Percentiles rank a stretch among this genome's conserved stretches.
Conservation (phyloP, 2,329 filamentous ascomycete species). For the Aulographum hederae region DNA sequence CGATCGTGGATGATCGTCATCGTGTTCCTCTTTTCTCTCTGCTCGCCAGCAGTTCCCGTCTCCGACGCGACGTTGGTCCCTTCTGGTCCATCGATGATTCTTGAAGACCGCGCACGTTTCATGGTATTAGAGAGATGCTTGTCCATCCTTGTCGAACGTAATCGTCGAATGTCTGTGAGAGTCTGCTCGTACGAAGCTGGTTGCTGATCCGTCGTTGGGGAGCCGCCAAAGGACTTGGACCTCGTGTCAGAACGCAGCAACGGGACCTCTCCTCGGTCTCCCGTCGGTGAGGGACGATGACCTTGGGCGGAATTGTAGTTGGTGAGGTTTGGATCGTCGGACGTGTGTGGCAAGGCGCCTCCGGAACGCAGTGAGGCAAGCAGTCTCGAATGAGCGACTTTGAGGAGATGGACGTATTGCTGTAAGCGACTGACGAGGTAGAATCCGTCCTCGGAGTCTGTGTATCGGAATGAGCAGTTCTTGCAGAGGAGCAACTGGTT, state of each 20-base stretch:
- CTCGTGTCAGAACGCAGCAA: conserved; percentile 46
- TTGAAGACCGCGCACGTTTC: conserved; percentile 73
- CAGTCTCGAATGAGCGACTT: conserved; percentile 77
- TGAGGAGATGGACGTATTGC: conserved; percentile 84
- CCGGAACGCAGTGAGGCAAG: conserved; percentile 65
- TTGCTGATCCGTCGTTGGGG: conserved; percentile 20
- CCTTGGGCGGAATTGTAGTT: conserved; percentile 51
- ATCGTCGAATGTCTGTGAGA: conserved; percentile 78
- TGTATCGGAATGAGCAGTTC: conserved; percentile 40
- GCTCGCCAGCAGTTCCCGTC: conserved; percentile 49
- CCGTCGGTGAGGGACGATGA: conserved; percentile 31
- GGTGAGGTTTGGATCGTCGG: conserved; percentile 48
- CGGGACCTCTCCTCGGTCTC: conserved; percentile 29
- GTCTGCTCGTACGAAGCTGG: conserved; percentile 69
- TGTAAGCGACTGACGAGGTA: conserved; percentile 67
- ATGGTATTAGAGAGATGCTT: conserved; percentile 88
- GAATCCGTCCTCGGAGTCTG: conserved; percentile 43
- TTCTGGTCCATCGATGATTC: conserved; percentile 79
- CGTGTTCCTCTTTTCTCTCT: conserved; percentile 25
- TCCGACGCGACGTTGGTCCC: conserved; percentile 49
- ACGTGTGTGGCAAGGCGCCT: background rate
- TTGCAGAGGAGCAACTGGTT: conserved; percentile 55
- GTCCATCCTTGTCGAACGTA: conserved; percentile 85
- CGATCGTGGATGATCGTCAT: conserved; percentile 23
- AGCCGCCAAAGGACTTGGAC: conserved; percentile 56